A percentile compares a stretch with the other conserved stretches of the same genome.
Evolutionary conservation across 176 grass and related monocot genomes (phyloP).

Genomic region (Otatea glauca): DNA sequence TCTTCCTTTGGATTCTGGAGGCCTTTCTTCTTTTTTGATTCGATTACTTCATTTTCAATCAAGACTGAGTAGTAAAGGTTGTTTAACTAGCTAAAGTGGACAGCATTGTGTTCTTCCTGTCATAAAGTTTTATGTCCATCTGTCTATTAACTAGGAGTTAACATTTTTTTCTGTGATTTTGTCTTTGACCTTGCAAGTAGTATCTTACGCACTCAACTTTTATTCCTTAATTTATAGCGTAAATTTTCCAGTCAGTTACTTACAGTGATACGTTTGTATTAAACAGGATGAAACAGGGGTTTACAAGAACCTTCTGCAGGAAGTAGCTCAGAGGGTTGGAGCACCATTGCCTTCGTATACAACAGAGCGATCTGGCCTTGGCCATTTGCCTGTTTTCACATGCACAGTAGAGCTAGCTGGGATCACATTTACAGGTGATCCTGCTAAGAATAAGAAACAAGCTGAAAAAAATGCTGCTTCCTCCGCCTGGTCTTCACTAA

Average conservation of each 20-base stretch:
- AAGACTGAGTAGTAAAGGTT: conserved; percentile 6
- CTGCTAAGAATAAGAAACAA: conserved; percentile 96
- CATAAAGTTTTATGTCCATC: neutral
- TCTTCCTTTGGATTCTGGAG: conserved; percentile 41
- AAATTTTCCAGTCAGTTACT: conserved; percentile 1
- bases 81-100: conserved; percentile 35
- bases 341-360: conserved; percentile 84
- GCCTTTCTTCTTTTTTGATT: conserved; percentile 14
- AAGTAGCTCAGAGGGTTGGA: conserved; percentile 96
- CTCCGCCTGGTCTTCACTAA: conserved; percentile 84
- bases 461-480: conserved; percentile 96
- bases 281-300: conserved; percentile 97
- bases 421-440: conserved; percentile 81
- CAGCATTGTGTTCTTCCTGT: neutral
- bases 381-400: conserved; percentile 92
- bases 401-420: conserved; percentile 95
- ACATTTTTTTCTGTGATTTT: conserved; percentile 29
- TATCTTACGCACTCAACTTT: neutral
- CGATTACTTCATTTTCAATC: conserved; percentile 37
- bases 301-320: conserved; percentile 95
- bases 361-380: conserved; percentile 79
- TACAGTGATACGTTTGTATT: conserved; percentile 27
- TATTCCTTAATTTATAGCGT: conserved; percentile 4
- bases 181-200: conserved; percentile 27
- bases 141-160: conserved; percentile 17